These are phyloP conservation scores for Alternaria sp. DNA, from an alignment of 2,329 filamentous ascomycete genomes.

Conservation along the genomic window DNA sequence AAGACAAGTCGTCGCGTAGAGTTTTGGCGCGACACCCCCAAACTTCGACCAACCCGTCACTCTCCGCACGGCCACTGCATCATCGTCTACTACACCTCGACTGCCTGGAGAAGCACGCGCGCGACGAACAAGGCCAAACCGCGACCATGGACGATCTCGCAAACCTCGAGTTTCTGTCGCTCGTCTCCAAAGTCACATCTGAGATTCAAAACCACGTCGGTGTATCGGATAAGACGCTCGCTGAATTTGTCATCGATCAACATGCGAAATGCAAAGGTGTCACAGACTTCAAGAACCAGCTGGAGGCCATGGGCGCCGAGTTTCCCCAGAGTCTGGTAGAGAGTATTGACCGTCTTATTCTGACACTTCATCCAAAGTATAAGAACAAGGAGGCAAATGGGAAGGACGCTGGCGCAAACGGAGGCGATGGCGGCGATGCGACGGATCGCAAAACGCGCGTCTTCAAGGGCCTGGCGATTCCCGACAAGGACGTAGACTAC, in stretches of 20 bases:
- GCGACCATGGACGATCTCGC: conserved; percentile 83
- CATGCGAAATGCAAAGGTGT: conserved; percentile 77
- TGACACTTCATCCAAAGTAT: conserved; percentile 90
- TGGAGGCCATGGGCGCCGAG: conserved; percentile 79
- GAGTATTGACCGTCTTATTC: conserved; percentile 87
- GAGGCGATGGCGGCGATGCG: conserved; percentile 61
- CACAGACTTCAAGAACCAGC: conserved; percentile 76
- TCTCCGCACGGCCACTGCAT: background rate
- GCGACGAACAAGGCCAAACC: conserved; percentile 9
- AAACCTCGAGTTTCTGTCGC: conserved; percentile 88
- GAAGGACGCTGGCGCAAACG: conserved; percentile 50
- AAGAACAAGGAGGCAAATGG: conserved; percentile 63
- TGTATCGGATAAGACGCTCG: conserved; percentile 90
- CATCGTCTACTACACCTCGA: background rate
- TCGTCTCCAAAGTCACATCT: conserved; percentile 92
- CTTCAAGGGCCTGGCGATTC: conserved; percentile 89
- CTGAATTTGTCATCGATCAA: conserved; percentile 94
- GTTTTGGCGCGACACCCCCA: background rate
- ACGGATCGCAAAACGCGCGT: conserved; percentile 79
- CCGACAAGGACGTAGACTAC: conserved; percentile 72
- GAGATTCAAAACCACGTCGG: conserved; percentile 95
- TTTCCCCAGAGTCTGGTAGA: conserved; percentile 88
- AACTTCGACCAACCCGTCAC: background rate
- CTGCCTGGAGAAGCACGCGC: conserved; percentile 12
- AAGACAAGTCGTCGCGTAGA: background rate